Base-by-base conservation (phyloP, 768 basidiomycete genomes). In the Termitomyces sp. region DNA sequence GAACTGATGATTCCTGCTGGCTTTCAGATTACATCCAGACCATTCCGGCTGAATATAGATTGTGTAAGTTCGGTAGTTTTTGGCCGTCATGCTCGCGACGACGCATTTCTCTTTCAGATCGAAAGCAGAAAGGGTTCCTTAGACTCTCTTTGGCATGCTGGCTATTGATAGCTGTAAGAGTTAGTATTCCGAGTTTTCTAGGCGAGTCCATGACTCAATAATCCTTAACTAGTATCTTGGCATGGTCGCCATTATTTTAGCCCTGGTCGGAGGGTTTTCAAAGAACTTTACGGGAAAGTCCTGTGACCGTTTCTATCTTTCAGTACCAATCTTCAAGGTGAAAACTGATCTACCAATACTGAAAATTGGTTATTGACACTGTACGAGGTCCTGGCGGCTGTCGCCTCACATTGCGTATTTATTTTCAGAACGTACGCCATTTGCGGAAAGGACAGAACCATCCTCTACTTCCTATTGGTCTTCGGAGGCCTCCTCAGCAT, bases 391-490 rank as follows among this genome's bases (percentile, higher is more conserved):
- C 46, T 64, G 47, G 64, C 59, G n/a, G 64, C 61, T 16, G 59
- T 64, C 14, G 64, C 64, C 22, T 64, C 64, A 16, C 64, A 64
- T 32, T 59, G 55, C 7, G 64, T 64, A 16, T 64, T 64, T 22
- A 59, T 64, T 24, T 64, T 63, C 43, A 60, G 64, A 53, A 64
- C 64, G 9, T 64, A 64, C 26, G 64, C 64, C 27, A 62, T 64
- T 14, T 64, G 61, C n/a, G 57, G 57, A 32, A 50, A 55, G 32
- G 61, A 47, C 29, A 43, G 36, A 42, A 48, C 26, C 1, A 42
- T 64, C 24, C 59, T 64, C 12, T 57, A 56, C 27, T 64, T 63
- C 53, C 41, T 64, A 18, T 43, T 64, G 13, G 48, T 63, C 54
- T 57, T 64, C 16, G 64, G 64, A 16, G 64, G 64, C 13, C 26